These are phyloP conservation scores for Fusarium fujikuroi DNA, from an alignment of 2,329 filamentous ascomycete genomes.

Conservation along the genomic window DNA sequence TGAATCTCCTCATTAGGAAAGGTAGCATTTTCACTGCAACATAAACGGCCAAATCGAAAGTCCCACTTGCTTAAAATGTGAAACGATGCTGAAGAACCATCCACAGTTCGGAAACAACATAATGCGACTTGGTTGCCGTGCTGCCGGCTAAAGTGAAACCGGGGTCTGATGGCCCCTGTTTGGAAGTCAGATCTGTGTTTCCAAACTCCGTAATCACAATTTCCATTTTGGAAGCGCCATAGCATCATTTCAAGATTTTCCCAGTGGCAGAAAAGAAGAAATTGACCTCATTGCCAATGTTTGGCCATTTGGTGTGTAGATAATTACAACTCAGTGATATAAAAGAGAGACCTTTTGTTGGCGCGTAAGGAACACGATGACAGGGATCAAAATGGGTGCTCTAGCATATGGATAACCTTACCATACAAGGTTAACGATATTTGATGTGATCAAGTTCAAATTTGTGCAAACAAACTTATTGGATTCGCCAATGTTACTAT, in stretches of 20 bases:
- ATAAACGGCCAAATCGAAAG: neutral
- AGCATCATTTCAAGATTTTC: neutral
- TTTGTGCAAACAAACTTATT: neutral
- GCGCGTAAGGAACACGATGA: no score
- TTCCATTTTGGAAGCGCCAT: neutral
- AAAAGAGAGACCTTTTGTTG: neutral
- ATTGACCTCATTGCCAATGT: accelerated
- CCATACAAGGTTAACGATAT: neutral
- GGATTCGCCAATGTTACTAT: accelerated
- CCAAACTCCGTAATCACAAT: neutral
- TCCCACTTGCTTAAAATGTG: neutral
- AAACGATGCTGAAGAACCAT: neutral
- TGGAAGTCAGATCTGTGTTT: neutral
- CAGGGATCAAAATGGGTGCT: neutral
- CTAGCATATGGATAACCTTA: neutral
- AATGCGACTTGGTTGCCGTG: neutral
- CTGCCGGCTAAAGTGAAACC: neutral
- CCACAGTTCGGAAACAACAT: neutral
- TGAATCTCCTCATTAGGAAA: slow-evolving; percentile 3
- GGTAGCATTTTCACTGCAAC: neutral
- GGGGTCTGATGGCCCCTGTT: neutral
- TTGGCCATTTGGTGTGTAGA: neutral
- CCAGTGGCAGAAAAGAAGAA: neutral
- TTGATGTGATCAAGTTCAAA: neutral
- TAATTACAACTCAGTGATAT: accelerated